Conservation (phyloP, 148 eudicot species). For the Pharnaceum exiguum region DNA sequence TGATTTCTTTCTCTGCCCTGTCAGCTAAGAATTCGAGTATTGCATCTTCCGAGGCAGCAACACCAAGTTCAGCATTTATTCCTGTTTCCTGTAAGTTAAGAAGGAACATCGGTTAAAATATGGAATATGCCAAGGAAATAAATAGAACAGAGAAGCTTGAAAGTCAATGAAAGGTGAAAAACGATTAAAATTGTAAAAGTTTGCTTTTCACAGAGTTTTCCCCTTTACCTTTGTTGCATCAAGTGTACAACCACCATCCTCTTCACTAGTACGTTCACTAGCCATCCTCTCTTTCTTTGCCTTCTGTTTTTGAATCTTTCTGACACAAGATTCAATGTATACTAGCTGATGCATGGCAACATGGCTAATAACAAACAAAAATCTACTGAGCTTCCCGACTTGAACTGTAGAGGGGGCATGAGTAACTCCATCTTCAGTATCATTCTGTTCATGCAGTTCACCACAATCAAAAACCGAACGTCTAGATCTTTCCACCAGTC, state of each 20-base stretch:
- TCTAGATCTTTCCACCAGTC: conserved; percentile 58
- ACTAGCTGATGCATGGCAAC: conserved; percentile 91
- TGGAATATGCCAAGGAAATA: neutral
- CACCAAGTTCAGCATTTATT: conserved; percentile 90
- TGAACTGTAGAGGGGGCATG: conserved; percentile 49
- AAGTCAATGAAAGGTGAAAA: neutral
- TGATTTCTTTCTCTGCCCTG: conserved; percentile 84
- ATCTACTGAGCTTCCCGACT: conserved; percentile 77
- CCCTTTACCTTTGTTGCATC: conserved; percentile 55
- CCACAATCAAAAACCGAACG: conserved; percentile 41
- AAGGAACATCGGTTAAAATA: neutral
- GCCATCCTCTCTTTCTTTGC: conserved; percentile 61
- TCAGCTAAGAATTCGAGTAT: conserved; percentile 74
- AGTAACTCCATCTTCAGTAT: conserved; percentile 25
- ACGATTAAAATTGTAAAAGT: neutral
- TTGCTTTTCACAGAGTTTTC: neutral
- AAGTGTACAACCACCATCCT: conserved; percentile 19
- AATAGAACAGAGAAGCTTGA: neutral
- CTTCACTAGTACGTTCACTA: conserved; percentile 35
- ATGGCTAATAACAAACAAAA: conserved; percentile 68
- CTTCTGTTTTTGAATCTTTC: conserved; percentile 77
- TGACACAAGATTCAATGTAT: conserved; percentile 78
- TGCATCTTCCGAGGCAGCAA: conserved; percentile 96
- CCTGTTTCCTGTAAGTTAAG: conserved; percentile 54
- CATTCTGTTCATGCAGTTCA: conserved; percentile 45